Percentiles rank a stretch among this genome's conserved stretches.
Evolutionary conservation across 2,329 filamentous ascomycete species (phyloP).

Genomic region (Apiospora aurea): DNA sequence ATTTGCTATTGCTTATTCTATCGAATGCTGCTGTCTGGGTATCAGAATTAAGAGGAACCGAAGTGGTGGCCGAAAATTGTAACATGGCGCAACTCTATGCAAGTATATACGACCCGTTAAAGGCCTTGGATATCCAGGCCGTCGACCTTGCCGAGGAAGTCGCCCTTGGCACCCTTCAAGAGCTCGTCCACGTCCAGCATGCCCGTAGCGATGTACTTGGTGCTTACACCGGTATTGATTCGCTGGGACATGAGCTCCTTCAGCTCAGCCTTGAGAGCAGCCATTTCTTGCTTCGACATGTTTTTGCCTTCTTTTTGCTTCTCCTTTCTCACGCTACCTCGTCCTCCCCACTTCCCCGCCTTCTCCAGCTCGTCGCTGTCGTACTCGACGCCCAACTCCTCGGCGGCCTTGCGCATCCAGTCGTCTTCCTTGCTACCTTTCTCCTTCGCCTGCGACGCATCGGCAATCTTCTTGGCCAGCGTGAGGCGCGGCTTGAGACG

Average conservation of each 20-base stretch:
- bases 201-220: slow-evolving; percentile 77
- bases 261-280: slow-evolving; percentile 73
- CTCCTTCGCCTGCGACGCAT: slow-evolving; percentile 84
- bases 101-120: background rate
- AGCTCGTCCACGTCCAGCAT: slow-evolving; percentile 83
- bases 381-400: slow-evolving; percentile 93
- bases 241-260: slow-evolving; percentile 73
- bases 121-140: slow-evolving; percentile 47
- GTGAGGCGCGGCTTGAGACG: slow-evolving; percentile 79
- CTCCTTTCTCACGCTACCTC: slow-evolving; percentile 75
- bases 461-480: slow-evolving; percentile 87
- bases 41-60: slow-evolving; percentile 3
- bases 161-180: slow-evolving; percentile 67
- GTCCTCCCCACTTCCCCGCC: slow-evolving; percentile 66
- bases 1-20: slow-evolving; percentile 5
- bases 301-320: slow-evolving; percentile 75
- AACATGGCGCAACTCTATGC: background rate
- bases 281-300: slow-evolving; percentile 77
- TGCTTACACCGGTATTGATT: slow-evolving; percentile 87
- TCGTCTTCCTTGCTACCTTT: slow-evolving; percentile 84
- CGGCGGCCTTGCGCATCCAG: slow-evolving; percentile 83
- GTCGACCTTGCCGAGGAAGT: slow-evolving; percentile 66
- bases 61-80: background rate
- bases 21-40: background rate
- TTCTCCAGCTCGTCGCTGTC: slow-evolving; percentile 85